Conservation (phyloP, 2,329 filamentous ascomycete genomes). For the Botryosphaeria dothidea region DNA sequence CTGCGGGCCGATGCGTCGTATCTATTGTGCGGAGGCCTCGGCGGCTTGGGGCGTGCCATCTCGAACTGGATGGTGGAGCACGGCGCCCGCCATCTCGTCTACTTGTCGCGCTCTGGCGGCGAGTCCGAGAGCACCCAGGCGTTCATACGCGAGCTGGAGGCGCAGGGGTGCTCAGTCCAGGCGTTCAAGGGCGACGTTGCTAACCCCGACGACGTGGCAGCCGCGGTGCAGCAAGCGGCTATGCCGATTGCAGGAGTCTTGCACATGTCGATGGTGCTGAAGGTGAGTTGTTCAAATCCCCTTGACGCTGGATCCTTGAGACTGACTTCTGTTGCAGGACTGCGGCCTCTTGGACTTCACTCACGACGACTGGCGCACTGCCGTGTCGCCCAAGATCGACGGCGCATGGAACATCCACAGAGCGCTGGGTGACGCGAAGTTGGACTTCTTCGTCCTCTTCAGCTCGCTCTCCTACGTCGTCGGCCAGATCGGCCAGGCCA, state of each 20-base stretch:
- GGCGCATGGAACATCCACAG: conserved; percentile 31
- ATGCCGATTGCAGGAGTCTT: conserved; percentile 21
- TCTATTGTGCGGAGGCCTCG: conserved; percentile 28
- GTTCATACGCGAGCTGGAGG: conserved; percentile 20
- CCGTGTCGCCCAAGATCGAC: conserved; percentile 22
- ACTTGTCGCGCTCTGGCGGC: conserved; percentile 19
- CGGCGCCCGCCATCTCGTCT: conserved; percentile 25
- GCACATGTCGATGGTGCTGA: conserved; percentile 22
- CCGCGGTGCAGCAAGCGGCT: not conserved
- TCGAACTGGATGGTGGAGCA: conserved; percentile 24
- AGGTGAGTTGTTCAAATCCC: not conserved
- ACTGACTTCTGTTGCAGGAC: conserved; percentile 3
- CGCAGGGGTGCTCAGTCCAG: conserved; percentile 16
- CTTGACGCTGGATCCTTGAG: not conserved
- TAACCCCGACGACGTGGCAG: not conserved
- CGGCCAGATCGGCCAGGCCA: conserved; percentile 42
- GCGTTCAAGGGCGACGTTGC: conserved; percentile 21
- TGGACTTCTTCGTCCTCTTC: conserved; percentile 35
- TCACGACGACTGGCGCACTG: conserved; percentile 18
- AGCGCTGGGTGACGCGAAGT: not conserved
- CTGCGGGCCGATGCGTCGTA: conserved; percentile 22
- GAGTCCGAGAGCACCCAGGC: not conserved
- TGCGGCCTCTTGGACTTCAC: conserved; percentile 17
- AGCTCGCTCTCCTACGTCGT: conserved; percentile 27
- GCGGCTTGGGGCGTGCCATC: conserved; percentile 26